Base-by-base conservation (phyloP, 2,329 filamentous ascomycete species). In the Hirsutella thompsonii region DNA sequence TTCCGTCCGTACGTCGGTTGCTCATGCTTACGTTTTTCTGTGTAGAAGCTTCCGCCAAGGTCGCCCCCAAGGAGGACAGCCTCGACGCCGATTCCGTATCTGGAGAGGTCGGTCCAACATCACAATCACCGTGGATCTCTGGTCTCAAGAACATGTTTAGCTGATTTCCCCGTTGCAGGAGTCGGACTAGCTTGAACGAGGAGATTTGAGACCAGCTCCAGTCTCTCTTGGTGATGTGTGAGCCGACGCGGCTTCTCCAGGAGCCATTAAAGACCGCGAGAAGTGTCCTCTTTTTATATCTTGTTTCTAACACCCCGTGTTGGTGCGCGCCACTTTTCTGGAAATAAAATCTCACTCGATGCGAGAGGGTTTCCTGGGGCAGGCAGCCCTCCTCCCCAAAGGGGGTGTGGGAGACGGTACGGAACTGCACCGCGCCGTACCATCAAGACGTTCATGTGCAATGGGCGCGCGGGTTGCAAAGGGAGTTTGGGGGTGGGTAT, bases 81-180 rank as follows among this genome's bases (percentile, higher is more conserved):
- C 13, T 29, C 33, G 34, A 23, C 36, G 40, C 30, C 18, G 43
- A 50, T 37, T 38, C 30, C 20, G 43, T 48, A 36, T 38, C 40
- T 14, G 43, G 51, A 36, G 53, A 57, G 55, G 56, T 58, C 44
- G 46, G 50, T 54, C 44, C 42, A 41, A 39, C 45, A n/a, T n/a
- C n/a, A 23, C 23, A 19, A 42, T 44, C 39, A 26, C 42, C 46
- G 10, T 54, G 45, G 47, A 39, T 49, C 41, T 45, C 49, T 10
- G 47, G 43, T 39, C 36, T 47, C 30, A 47, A 46, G 45, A 49
- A 42, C 35, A 47, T 49, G 32, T 52, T 55, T 56, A 29, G 47
- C 55, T 58, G 46, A 58, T 53, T 13, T n/a, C n/a, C 33, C 14
- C 18, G 19, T 34, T 33, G 29, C 34, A 52, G 49, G 47, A 46